Percentiles rank a stretch among this genome's conserved stretches.
These are phyloP conservation scores for Histomonas meleagridis DNA, from an alignment of 208 protist species.

Conservation along the genomic window DNA sequence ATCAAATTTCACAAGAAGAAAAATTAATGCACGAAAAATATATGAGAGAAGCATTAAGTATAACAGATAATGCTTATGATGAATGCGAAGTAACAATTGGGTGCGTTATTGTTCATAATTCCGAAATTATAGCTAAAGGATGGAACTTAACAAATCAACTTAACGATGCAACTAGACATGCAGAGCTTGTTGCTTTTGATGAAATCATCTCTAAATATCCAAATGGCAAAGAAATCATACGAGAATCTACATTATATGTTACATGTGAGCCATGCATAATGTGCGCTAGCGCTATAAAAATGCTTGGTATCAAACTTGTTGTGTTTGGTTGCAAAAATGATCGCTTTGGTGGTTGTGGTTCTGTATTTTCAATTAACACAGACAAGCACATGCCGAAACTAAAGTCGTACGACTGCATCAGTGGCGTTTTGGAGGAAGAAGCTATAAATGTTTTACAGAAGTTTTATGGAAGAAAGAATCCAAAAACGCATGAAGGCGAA, in stretches of 20 bases:
- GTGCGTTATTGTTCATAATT: constrained; percentile 49
- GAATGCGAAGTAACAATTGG: constrained; percentile 53
- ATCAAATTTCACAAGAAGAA: too few species aligned
- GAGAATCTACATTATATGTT: constrained; percentile 48
- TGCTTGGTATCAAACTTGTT: constrained; percentile 43
- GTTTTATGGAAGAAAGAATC: constrained; percentile 28
- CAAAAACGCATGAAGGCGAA: too few species aligned
- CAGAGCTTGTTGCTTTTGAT: constrained; percentile 44
- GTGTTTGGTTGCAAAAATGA: constrained; percentile 50
- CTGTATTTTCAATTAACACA: constrained; percentile 39
- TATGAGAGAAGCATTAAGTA: background rate
- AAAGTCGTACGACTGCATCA: background rate
- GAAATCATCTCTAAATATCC: background rate
- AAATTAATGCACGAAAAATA: background rate
- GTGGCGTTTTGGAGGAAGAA: background rate
- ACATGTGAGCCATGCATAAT: constrained; percentile 57
- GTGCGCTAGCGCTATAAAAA: constrained; percentile 49
- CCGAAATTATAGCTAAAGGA: constrained; percentile 41
- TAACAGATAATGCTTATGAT: background rate
- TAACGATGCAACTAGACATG: constrained; percentile 40
- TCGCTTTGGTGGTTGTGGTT: constrained; percentile 51
- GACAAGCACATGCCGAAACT: background rate
- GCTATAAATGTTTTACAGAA: background rate
- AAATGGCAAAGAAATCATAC: background rate
- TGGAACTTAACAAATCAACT: constrained; percentile 47